phyloP scores from a whole-genome alignment of 345 rosid species.

The Populus euphratica region DNA sequence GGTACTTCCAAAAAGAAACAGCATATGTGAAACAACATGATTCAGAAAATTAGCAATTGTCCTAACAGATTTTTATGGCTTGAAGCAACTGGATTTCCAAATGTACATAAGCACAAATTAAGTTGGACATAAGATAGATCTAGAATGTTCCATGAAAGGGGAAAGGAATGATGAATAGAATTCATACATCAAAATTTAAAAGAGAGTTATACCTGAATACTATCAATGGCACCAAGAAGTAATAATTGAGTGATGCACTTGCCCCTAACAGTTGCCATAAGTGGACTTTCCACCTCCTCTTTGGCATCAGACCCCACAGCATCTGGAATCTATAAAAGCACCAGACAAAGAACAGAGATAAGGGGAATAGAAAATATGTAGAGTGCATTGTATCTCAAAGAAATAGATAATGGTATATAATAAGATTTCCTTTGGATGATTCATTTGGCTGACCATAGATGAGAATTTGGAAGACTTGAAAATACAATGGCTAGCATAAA shows the following conservation, averaged over 20 bases:
- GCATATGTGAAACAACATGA: neutral
- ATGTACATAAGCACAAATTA: neutral
- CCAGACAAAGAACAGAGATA: conserved; percentile 8
- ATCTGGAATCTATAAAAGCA: conserved; percentile 49
- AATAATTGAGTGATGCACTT: conserved; percentile 85
- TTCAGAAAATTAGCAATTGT: neutral
- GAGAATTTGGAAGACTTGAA: neutral
- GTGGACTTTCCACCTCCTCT: conserved; percentile 74
- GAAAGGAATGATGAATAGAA: neutral
- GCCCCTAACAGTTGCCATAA: conserved; percentile 70
- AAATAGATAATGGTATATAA: neutral
- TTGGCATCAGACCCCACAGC: conserved; percentile 49
- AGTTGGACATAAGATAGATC: neutral
- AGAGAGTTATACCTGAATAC: conserved; percentile 62
- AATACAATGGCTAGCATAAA: neutral
- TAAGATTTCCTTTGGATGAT: neutral
- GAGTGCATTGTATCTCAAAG: neutral
- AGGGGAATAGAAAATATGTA: neutral
- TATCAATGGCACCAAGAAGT: conserved; percentile 77
- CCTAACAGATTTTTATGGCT: neutral
- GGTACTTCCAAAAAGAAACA: too few species aligned
- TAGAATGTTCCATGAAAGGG: neutral
- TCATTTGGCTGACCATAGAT: neutral
- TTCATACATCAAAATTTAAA: neutral
- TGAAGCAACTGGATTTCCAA: neutral